These are phyloP conservation scores for Apiotrichum sp. DNA, from an alignment of 1,284 basidiomycete genomes.

Conservation along the genomic window DNA sequence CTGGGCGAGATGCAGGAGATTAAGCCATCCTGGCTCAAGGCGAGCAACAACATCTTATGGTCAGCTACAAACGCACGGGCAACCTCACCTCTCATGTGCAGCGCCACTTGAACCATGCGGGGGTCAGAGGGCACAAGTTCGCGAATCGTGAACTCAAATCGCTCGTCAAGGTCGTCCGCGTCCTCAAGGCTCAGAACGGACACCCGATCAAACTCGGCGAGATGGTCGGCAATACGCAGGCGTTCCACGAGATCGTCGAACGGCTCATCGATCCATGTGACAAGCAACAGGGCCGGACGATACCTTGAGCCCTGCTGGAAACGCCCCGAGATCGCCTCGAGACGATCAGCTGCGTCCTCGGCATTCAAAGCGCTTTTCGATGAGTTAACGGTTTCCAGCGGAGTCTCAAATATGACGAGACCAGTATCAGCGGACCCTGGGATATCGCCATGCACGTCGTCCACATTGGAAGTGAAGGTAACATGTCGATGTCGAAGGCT, in stretches of 20 bases:
- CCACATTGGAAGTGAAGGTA: constrained; percentile 11
- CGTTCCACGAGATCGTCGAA: constrained; percentile 27
- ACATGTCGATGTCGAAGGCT: constrained; percentile 16
- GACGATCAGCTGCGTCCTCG: constrained; percentile 29
- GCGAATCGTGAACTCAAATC: constrained; percentile 17
- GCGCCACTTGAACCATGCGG: constrained; percentile 19
- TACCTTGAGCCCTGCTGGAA: constrained; percentile 21
- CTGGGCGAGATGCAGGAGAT: constrained; percentile 16
- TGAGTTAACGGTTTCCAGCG: constrained; percentile 13
- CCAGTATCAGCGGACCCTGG: constrained; percentile 21
- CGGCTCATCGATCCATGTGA: constrained; percentile 37
- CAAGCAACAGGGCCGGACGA: constrained; percentile 24
- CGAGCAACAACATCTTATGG: constrained; percentile 12
- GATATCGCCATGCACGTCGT: constrained; percentile 9
- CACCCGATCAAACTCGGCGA: constrained; percentile 22
- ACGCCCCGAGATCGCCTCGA: constrained; percentile 19
- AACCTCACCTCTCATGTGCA: constrained; percentile 21
- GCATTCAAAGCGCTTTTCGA: constrained; percentile 13
- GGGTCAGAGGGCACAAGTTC: constrained; percentile 14
- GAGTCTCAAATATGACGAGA: constrained; percentile 31
- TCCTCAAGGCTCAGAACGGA: constrained; percentile 24
- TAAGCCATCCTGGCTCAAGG: constrained; percentile 15
- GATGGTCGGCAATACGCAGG: constrained; percentile 22
- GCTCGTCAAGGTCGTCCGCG: constrained; percentile 27
- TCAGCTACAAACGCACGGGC: neutral